Evolutionary conservation across 2,329 filamentous ascomycete species (phyloP), one percentile per base, ranked within the genome.

Genomic region (Knufia petricola): DNA sequence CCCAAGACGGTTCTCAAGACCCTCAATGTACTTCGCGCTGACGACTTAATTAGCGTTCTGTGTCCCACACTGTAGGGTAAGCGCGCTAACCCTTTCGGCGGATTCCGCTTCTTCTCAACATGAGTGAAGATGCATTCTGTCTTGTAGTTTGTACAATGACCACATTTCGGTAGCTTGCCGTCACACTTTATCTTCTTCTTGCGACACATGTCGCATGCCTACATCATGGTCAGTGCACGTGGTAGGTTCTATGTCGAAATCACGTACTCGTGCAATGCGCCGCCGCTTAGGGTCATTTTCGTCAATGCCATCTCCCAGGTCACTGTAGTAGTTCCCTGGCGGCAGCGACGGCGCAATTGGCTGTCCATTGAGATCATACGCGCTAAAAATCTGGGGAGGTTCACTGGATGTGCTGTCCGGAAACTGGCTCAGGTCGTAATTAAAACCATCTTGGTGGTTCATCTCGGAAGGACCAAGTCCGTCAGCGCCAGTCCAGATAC

Each of bases 91-190:
- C 92, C 90, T 74, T 96, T 98, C 1, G 90, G 92, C 46, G 92
- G 90, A 66, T 85, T 92, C 51, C 92, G 79, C 76, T 98, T 98
- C 81, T 98, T 98, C 72, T 98, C 92, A 31, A 96, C 89, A 64
- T 95, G 88, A 0, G 92, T 96, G 64, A 96, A 96, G 59, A 95
- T 79, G 66, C 90, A 98, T 60, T 95, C 88, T 3, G 89, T 95
- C 75, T 95, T 95, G 74, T 95, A 95, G 66, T 95, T 96, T 65
- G 85, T 84, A 66, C 90, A 98, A 68, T 96, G 92, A 6, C 87
- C 89, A 68, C 92, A 98, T 52, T 88, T 82, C 31, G 92, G 90
- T 69, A 94, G 80, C 70, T 94, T 95, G 58, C 92, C 90, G 64
- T 96, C 92, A 68, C 90, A 96, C 70, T 96, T 96, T 69, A 96